These are phyloP conservation scores for Boletus rubroflammeus DNA, from an alignment of 768 basidiomycete species.

Conservation along the genomic window DNA sequence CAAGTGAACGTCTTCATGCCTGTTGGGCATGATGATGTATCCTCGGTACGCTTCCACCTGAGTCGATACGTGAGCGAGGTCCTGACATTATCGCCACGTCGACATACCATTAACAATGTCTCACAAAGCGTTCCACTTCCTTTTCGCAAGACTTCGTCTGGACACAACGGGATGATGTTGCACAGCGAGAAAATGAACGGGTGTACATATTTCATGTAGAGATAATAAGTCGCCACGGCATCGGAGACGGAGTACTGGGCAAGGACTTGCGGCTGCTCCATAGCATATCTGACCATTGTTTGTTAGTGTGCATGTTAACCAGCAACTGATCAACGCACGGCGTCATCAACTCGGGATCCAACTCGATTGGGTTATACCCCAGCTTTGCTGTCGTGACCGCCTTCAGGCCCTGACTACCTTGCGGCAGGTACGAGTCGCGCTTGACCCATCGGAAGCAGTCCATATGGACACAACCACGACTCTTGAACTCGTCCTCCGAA, in stretches of 20 bases:
- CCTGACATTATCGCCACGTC: neutral
- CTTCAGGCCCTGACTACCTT: constrained; percentile 97
- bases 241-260: constrained; percentile 99
- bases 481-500: constrained; percentile 92
- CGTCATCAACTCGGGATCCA: constrained; percentile 99
- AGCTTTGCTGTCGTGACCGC: constrained; percentile 95
- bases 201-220: constrained; percentile 99
- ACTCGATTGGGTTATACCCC: constrained; percentile 94
- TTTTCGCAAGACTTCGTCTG: constrained; percentile 94
- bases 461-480: constrained; percentile 91
- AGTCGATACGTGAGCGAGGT: constrained; percentile 3
- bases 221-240: constrained; percentile 99
- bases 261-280: constrained; percentile 90
- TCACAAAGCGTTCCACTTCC: constrained; percentile 97
- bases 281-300: constrained; percentile 66
- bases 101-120: constrained; percentile 89
- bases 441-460: constrained; percentile 99
- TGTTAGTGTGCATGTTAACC: neutral
- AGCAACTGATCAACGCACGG: constrained; percentile 58
- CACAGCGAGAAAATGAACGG: constrained; percentile 99
- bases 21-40: constrained; percentile 95
- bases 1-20: constrained; percentile 89
- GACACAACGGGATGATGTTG: constrained; percentile 96
- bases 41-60: constrained; percentile 95
- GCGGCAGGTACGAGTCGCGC: constrained; percentile 96